Base-by-base conservation (phyloP, 805 yeast genomes). In the Starmerella apis region DNA sequence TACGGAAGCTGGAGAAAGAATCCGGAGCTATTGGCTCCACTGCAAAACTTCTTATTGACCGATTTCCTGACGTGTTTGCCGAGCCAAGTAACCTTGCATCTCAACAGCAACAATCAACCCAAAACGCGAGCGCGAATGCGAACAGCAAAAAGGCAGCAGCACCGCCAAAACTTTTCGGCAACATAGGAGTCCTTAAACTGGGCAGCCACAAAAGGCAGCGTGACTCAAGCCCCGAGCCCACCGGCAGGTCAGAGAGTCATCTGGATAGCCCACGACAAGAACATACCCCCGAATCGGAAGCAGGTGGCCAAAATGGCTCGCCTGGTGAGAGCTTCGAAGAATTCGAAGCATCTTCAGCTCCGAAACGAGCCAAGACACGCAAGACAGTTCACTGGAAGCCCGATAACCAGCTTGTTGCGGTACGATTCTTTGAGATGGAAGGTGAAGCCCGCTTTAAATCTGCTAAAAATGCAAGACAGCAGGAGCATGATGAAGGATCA, bases 301-400 rank as follows among this genome's bases (percentile, higher is more conserved):
- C 9, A 23, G 39, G 6, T 16, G 39, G n/a, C 39, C 25, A 19
- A 16, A 8, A 16, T 16, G 25, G n/a, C n/a, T 5, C 39, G 14
- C 9, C 39, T 6, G 7, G 39, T n/a, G 23, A n/a, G 7, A 16
- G 7, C 5, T 5, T 10, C 38, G 24, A 13, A 20, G 24, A 24
- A 20, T 24, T 31, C 20, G 43, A 38, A 14, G 19, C 43, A 14
- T 16, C 22, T 7, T 19, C 32, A 20, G 53, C 44, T 35, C 48
- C 42, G 54, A 61, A 52, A 47, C 52, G 53, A 24, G 41, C 47
- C 3, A 45, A 48, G 31, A 11, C 22, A 9, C 14, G 23, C 16
- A 66, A 65, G 49, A 36, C 58, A 5, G 69, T 66, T 1, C 50
- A 54, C 13, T 66, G 70, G 70, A 56, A 56, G 33, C 42, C 56